Evolutionary conservation across 805 yeast species (phyloP).

Genomic region (Priceomyces haplophilus): DNA sequence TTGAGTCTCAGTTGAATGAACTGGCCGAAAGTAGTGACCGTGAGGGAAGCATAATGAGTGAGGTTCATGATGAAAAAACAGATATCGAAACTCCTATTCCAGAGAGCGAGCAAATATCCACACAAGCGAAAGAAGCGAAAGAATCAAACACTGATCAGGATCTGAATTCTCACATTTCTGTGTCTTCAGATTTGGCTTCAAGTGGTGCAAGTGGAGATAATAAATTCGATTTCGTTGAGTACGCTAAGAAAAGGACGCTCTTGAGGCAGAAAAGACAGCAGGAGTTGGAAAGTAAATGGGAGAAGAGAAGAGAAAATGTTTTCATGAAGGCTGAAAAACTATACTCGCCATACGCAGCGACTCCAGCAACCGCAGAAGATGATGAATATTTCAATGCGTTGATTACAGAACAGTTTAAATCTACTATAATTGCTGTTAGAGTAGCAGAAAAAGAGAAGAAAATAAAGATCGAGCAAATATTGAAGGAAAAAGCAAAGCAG

Average conservation of each 20-base stretch:
- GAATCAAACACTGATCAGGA: not conserved
- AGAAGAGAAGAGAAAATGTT: slow-evolving; percentile 25
- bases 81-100: slow-evolving; percentile 9
- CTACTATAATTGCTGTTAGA: slow-evolving; percentile 32
- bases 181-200: not conserved
- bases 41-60: slow-evolving; percentile 23
- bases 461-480: slow-evolving; percentile 21
- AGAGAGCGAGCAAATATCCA: slow-evolving; percentile 3
- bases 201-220: not conserved
- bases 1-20: slow-evolving; percentile 24
- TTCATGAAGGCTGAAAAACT: slow-evolving; percentile 37
- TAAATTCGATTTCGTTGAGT: slow-evolving; percentile 53
- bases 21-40: slow-evolving; percentile 12
- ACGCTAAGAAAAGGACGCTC: slow-evolving; percentile 48
- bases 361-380: slow-evolving; percentile 20
- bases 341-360: slow-evolving; percentile 36
- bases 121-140: slow-evolving; percentile 2
- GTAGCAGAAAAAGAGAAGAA: slow-evolving; percentile 29
- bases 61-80: slow-evolving; percentile 6
- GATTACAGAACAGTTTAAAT: slow-evolving; percentile 28
- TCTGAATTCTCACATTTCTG: not conserved
- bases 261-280: slow-evolving; percentile 30
- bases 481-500: slow-evolving; percentile 15
- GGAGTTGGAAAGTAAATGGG: slow-evolving; percentile 16
- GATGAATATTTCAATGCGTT: slow-evolving; percentile 18